Evolutionary conservation across 805 yeast genomes (phyloP), one percentile per base, ranked within the genome.

Genomic region (Yamadazyma sp.): DNA sequence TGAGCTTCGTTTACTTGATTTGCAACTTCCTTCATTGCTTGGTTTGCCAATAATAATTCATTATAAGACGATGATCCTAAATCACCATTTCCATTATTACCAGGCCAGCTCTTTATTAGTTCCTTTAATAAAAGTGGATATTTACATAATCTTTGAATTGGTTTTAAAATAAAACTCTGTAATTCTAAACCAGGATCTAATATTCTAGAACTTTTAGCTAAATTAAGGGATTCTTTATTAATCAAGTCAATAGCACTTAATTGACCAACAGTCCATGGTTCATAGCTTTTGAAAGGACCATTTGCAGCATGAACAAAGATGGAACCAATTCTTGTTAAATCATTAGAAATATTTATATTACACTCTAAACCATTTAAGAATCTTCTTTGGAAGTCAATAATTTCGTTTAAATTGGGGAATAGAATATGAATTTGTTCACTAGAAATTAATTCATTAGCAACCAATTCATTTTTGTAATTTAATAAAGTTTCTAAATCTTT

Each of bases 131-230:
- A 68, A 33, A 93, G 63, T 2, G 98, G 98, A 58, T 93, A 93
- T 56, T 89, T 86, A 70, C 96, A 86, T n/a, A 93, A 72, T 44
- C 99, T 75, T 65, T 93, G 99, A 24, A 93, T 86, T 0, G 99
- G 99, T 57, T 91, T 93, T 48, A 93, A 77, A 27, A 93, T 70
- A 58, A 86, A 86, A 33, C 91, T 80, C 55, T 86, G 98, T 35
- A 93, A 69, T 58, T 91, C 98, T 53, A 88, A 80, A 27, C 86
- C 83, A 18, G 93, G 91, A 45, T 81, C 91, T 40, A 89, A 78
- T 25, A 88, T 61, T 14, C 65, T 54, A 4, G 82, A 70, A 14
- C 79, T 70, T 40, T 72, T 71, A 30, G 55, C 62, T 35, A 87
- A 70, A 47, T 76, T 76, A 4, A 69, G 53, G 4, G 78, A 73